Evolutionary conservation across 148 eudicot species (phyloP).

Genomic region (Bassia scoparia): DNA sequence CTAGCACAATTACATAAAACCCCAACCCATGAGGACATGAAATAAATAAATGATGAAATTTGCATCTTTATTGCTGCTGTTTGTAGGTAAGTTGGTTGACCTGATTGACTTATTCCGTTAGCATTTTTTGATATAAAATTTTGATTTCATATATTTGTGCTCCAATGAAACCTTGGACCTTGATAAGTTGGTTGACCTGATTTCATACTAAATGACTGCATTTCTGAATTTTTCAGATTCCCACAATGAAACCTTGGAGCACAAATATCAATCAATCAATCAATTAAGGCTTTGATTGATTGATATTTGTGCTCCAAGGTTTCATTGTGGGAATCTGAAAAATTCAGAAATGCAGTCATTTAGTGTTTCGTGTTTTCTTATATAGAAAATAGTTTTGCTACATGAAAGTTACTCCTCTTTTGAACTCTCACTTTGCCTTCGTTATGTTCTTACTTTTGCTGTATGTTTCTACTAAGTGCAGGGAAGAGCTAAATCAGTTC

Average conservation of each 20-base stretch:
- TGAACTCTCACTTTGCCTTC: neutral
- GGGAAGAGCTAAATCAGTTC: constrained; percentile 83
- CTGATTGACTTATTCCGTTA: too few species aligned
- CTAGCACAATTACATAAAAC: neutral
- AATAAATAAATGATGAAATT: neutral
- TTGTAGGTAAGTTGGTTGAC: neutral
- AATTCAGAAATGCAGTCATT: neutral
- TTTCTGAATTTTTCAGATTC: too few species aligned
- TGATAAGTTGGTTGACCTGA: too few species aligned
- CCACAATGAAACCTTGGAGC: neutral
- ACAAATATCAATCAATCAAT: too few species aligned
- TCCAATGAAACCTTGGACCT: too few species aligned
- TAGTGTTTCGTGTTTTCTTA: neutral
- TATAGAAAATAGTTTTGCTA: neutral
- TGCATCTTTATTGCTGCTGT: neutral
- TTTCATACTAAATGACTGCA: neutral
- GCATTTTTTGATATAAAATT: too few species aligned
- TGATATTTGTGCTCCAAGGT: too few species aligned
- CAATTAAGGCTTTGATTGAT: too few species aligned
- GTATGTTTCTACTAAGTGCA: constrained; percentile 29
- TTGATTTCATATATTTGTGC: too few species aligned
- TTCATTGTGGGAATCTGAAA: neutral
- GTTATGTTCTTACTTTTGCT: neutral
- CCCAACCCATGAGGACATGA: neutral
- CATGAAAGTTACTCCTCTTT: neutral